phyloP scores from a whole-genome alignment of 805 yeast species.

The Lachancea lanzarotensis region DNA sequence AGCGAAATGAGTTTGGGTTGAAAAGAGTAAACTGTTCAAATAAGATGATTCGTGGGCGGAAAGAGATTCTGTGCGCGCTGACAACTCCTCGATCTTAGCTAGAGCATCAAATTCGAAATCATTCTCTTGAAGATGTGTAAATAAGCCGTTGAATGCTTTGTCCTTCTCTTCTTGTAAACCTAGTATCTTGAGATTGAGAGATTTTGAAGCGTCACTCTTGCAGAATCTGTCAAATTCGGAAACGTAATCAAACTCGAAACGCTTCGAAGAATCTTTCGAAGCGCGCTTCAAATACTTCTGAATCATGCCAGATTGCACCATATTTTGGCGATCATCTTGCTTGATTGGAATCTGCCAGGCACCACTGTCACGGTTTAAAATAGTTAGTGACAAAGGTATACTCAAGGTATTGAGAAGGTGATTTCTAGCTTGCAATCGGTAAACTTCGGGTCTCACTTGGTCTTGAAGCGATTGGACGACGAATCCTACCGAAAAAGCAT shows the following conservation, averaged over 20 bases:
- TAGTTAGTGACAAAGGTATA: conserved; percentile 26
- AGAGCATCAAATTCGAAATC: conserved; percentile 27
- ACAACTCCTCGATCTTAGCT: conserved; percentile 22
- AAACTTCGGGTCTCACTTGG: conserved; percentile 29
- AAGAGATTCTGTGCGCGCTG: conserved; percentile 19
- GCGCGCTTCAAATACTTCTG: conserved; percentile 9
- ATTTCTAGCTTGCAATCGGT: conserved; percentile 26
- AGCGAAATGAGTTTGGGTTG: conserved; percentile 27
- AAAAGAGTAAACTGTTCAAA: conserved; percentile 31
- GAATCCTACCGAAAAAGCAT: conserved; percentile 4
- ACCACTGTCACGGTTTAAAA: conserved; percentile 16
- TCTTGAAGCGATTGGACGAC: conserved; percentile 14
- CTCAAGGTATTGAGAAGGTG: conserved; percentile 14
- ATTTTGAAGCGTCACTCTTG: conserved; percentile 7
- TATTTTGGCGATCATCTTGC: conserved; percentile 14
- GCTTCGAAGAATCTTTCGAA: not conserved
- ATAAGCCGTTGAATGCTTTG: conserved; percentile 11
- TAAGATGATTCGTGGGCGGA: conserved; percentile 27
- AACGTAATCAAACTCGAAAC: conserved; percentile 19
- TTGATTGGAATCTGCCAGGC: conserved; percentile 18
- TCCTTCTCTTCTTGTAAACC: conserved; percentile 10
- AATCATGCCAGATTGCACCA: conserved; percentile 21
- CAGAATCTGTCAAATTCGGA: conserved; percentile 16
- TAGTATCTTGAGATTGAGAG: conserved; percentile 11
- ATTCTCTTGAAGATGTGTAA: conserved; percentile 14